phyloP scores from a whole-genome alignment of 176 grass and related monocot species.

The Coix lacrymajobi region DNA sequence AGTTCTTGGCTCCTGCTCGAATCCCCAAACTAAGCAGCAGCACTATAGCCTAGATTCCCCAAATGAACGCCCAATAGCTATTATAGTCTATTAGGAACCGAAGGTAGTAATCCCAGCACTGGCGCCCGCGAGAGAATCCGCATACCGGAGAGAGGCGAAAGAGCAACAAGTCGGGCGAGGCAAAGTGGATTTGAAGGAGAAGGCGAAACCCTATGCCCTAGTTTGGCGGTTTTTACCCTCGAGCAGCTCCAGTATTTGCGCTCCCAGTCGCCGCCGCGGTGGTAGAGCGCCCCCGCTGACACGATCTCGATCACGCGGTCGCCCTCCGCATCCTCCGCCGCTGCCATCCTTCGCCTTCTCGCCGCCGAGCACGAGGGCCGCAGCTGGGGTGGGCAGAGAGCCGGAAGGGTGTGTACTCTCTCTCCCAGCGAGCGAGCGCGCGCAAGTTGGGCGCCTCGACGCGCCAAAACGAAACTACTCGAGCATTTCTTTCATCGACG shows the following conservation, averaged over 20 bases:
- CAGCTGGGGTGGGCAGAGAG: background rate
- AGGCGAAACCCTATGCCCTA: background rate
- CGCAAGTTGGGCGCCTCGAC: background rate
- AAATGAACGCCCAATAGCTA: background rate
- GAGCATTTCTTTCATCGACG: background rate
- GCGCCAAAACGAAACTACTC: background rate
- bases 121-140: background rate
- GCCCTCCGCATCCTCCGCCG: slow-evolving; percentile 16
- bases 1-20: background rate
- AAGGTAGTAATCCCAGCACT: background rate
- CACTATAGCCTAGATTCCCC: background rate
- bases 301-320: slow-evolving; percentile 67
- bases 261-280: slow-evolving; percentile 52
- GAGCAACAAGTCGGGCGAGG: background rate
- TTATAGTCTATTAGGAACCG: too few relatives aligned
- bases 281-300: slow-evolving; percentile 54
- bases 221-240: slow-evolving; percentile 39
- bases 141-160: background rate
- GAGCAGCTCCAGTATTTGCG: slow-evolving; percentile 96
- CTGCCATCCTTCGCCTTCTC: slow-evolving; percentile 5
- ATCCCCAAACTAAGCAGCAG: background rate
- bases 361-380: background rate
- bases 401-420: background rate
- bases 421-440: background rate
- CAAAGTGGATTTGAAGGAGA: background rate